These are phyloP conservation scores for Talaromyces sp. DNA, from an alignment of 2,329 filamentous ascomycete genomes.

Conservation along the genomic window DNA sequence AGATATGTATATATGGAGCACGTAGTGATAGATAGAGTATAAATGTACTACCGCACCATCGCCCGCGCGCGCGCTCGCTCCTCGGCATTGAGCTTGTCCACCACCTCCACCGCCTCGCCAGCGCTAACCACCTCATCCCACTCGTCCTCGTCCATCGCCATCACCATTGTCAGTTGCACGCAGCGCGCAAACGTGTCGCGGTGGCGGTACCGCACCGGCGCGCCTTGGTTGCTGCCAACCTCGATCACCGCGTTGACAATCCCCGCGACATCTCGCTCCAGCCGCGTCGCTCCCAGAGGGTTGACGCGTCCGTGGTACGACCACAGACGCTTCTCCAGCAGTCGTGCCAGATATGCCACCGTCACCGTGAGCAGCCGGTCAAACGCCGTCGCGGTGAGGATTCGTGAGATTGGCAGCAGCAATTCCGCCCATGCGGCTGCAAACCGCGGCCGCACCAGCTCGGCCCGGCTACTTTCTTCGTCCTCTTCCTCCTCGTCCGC, in stretches of 20 bases:
- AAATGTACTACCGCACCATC: constrained; percentile 50
- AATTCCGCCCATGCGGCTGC: constrained; percentile 80
- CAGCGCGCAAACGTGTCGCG: constrained; percentile 72
- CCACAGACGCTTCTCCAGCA: constrained; percentile 84
- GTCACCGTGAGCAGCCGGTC: constrained; percentile 69
- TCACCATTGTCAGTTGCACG: constrained; percentile 74
- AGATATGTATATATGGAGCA: background rate
- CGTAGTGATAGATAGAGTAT: background rate
- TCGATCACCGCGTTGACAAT: constrained; percentile 54
- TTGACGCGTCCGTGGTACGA: constrained; percentile 73
- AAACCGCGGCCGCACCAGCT: constrained; percentile 73
- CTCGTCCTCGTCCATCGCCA: constrained; percentile 94
- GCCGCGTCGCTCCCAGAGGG: constrained; percentile 71
- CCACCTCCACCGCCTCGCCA: constrained; percentile 43
- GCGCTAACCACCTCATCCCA: constrained; percentile 70
- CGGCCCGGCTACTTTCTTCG: constrained; percentile 41
- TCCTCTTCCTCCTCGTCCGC: constrained; percentile 26
- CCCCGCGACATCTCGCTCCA: constrained; percentile 78
- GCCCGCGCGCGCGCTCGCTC: constrained; percentile 68
- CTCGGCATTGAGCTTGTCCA: constrained; percentile 63
- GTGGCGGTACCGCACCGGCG: constrained; percentile 60
- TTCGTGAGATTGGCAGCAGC: constrained; percentile 74
- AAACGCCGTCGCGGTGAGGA: constrained; percentile 75
- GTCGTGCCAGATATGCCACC: constrained; percentile 66
- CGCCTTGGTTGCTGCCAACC: constrained; percentile 26